Evolutionary conservation across 345 rosid species (phyloP).

Genomic region (Eutrema heterophyllum): DNA sequence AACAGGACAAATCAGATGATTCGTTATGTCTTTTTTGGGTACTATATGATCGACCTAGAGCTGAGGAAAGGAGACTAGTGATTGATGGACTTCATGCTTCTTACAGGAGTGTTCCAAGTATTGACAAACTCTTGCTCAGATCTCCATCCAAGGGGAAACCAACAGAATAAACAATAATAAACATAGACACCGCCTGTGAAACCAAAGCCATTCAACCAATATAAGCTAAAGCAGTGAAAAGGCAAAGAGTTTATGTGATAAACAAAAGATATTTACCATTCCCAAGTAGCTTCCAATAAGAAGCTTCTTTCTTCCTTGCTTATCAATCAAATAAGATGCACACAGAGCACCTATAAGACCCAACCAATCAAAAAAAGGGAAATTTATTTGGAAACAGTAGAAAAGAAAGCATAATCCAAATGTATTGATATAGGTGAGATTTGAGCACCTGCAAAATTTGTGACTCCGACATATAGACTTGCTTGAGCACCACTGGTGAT

Average conservation of each 20-base stretch:
- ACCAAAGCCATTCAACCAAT: not conserved
- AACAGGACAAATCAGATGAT: not conserved
- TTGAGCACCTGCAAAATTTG: slow-evolving; percentile 61
- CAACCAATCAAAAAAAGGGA: slow-evolving; percentile 8
- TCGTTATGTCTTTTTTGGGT: not conserved
- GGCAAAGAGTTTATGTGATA: not conserved
- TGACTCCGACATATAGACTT: slow-evolving; percentile 58
- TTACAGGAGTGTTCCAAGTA: slow-evolving; percentile 70
- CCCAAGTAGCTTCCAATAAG: slow-evolving; percentile 68
- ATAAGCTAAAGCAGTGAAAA: not conserved
- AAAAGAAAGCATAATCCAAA: not conserved
- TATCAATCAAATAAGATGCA: slow-evolving; percentile 63
- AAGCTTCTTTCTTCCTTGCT: slow-evolving; percentile 61
- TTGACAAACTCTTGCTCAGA: slow-evolving; percentile 55
- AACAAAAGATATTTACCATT: slow-evolving; percentile 42
- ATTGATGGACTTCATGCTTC: slow-evolving; percentile 5
- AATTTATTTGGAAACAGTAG: not conserved
- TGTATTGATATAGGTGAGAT: not conserved
- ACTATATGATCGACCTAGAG: not conserved
- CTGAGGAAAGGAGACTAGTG: not conserved
- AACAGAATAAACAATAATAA: slow-evolving; percentile 46
- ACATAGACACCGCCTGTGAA: slow-evolving; percentile 73
- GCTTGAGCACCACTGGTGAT: slow-evolving; percentile 53
- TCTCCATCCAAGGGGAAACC: slow-evolving; percentile 58
- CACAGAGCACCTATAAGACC: slow-evolving; percentile 51